Evolutionary conservation across 306 rosid genomes (phyloP).

Genomic region (Corylus heterophylla): DNA sequence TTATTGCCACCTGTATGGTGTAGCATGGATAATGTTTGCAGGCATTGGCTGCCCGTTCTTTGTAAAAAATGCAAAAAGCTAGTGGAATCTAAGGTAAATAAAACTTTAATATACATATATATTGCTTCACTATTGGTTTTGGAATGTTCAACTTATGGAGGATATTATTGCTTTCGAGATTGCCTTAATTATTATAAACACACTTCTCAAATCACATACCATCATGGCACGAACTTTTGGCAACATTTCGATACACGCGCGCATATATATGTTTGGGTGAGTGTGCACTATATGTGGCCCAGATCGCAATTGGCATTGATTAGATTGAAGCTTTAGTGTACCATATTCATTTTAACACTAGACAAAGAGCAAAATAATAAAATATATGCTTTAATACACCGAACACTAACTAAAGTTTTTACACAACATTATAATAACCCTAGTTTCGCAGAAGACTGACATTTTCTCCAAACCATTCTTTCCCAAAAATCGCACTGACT

Average conservation of each 20-base stretch:
- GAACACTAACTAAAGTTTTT: constrained; percentile 27
- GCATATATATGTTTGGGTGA: background rate
- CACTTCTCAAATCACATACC: background rate
- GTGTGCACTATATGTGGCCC: background rate
- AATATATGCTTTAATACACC: constrained; percentile 17
- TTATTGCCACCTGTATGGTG: background rate
- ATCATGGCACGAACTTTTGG: background rate
- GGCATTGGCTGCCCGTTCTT: background rate
- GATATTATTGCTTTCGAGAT: background rate
- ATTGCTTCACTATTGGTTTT: constrained; percentile 21
- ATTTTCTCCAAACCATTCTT: constrained; percentile 46
- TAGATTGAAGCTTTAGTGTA: constrained; percentile 14
- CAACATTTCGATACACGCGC: background rate
- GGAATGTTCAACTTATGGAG: constrained; percentile 8
- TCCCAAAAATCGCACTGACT: constrained; percentile 24
- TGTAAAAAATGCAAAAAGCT: background rate
- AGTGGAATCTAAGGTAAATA: background rate
- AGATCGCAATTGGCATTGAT: background rate
- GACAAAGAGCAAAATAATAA: constrained; percentile 14
- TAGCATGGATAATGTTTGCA: too few species aligned
- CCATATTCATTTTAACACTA: constrained; percentile 12
- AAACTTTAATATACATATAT: background rate
- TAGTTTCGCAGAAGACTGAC: constrained; percentile 36
- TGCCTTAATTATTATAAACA: background rate
- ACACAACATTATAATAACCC: constrained; percentile 12